Evolutionary conservation across 2,329 filamentous ascomycete species (phyloP), one percentile per base, ranked within the genome.

Genomic region (Neopestalotiopsis sp.): DNA sequence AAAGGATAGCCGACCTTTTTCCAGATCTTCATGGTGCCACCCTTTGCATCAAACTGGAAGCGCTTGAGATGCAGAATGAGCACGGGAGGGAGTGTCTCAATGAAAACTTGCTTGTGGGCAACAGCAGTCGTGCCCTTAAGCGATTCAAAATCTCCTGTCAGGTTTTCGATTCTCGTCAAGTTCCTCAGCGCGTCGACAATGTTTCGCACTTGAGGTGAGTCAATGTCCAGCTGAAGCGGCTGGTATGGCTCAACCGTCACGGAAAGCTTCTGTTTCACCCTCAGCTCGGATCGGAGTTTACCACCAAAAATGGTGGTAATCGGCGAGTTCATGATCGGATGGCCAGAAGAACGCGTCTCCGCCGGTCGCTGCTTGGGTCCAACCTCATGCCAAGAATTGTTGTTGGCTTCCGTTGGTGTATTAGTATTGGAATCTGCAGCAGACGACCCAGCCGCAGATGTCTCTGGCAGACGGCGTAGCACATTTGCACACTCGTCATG

Each of bases 1-100:
- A 99, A 85, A 0, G 96, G 96, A 77, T 99, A 99, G 24, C 94
- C 95, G 69, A 99, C 87, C 83, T 95, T 97, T 85, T 98, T 99
- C 94, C 95, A 98, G 72, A 98, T 97, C 85, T 99, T 99, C 76
- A 97, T 92, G 0, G 94, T 97, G 30, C 94, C 94, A 6, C 91
- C 93, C 69, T 91, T 89, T 70, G 91, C 93, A 76, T 98, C 94
- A 75, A 97, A 98, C 76, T 98, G 94, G 86, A 99, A 99, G 59
- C 96, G 94, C 83, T 99, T 99, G 57, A 99, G 87, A 77, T 99
- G 96, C 9, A 99, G 87, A 67, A 98, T 97, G 13, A 99, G 88
- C 4, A 98, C 93, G 0, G 94, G 94, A 0, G 96, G 96, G 17
- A 98, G 85, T 1, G 90, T 93, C 76, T 98, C 95, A 71, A 99